Conservation (phyloP, 495 filamentous ascomycete species). For the Lophiostoma macrostomum region DNA sequence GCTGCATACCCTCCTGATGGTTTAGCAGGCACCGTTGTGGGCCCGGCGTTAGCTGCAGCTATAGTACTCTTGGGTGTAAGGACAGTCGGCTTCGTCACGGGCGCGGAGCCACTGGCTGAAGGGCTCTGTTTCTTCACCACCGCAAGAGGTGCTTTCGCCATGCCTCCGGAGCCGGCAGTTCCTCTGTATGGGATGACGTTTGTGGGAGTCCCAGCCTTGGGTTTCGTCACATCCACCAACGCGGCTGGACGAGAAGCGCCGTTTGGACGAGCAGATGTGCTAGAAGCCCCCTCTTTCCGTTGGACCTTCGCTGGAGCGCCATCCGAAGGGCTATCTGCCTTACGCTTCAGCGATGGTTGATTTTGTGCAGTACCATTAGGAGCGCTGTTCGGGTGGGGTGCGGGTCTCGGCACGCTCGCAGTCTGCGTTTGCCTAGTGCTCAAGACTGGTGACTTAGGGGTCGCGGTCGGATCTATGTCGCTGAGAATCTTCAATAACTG, state of each 20-base stretch:
- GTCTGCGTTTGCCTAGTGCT: background rate
- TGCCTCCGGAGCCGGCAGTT: slow-evolving; percentile 14
- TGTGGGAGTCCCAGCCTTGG: slow-evolving; percentile 1
- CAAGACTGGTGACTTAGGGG: background rate
- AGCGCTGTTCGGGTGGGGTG: background rate
- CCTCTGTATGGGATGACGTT: slow-evolving; percentile 21
- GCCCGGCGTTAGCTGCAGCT: background rate
- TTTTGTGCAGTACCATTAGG: slow-evolving; percentile 3
- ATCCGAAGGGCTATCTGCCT: slow-evolving; percentile 18
- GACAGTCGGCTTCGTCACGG: background rate
- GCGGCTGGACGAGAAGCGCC: slow-evolving; percentile 10
- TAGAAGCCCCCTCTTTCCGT: slow-evolving; percentile 15
- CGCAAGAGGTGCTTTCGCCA: background rate
- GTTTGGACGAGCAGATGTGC: background rate
- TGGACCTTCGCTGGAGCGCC: slow-evolving; percentile 13
- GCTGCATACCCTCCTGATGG: slow-evolving; percentile 49
- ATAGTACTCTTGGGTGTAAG: slow-evolving; percentile 1
- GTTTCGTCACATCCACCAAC: background rate
- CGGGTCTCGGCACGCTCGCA: slow-evolving; percentile 1
- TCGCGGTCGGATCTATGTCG: slow-evolving; percentile 16
- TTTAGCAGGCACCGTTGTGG: background rate
- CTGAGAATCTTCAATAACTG: slow-evolving; percentile 25
- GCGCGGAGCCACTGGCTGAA: background rate
- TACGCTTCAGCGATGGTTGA: slow-evolving; percentile 17
- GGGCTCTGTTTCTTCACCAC: slow-evolving; percentile 11